A percentile compares a stretch with the other conserved stretches of the same genome.
Evolutionary conservation across 352 stramenopile species (phyloP).

Genomic region (Globisporangium uncinulatum): DNA sequence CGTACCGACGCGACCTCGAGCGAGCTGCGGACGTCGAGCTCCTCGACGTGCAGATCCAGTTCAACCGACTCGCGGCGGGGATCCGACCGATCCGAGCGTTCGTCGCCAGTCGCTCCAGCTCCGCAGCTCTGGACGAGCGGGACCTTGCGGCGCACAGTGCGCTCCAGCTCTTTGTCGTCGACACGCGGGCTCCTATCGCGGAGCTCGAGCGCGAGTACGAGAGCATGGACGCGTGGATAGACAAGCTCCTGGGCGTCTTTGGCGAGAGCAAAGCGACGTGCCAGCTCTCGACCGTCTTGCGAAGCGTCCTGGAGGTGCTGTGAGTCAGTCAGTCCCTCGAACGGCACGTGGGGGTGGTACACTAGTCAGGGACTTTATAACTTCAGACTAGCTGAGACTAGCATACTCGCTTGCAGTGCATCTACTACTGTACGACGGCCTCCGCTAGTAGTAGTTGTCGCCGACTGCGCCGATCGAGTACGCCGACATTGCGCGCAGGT

Average conservation of each 20-base stretch:
- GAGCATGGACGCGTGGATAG: conserved; percentile 47
- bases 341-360: too few relatives aligned
- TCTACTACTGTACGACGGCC: not conserved
- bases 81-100: conserved; percentile 42
- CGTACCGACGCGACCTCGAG: conserved; percentile 51
- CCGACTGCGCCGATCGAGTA: conserved; percentile 41
- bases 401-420: not conserved
- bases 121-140: conserved; percentile 15
- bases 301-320: conserved; percentile 27
- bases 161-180: conserved; percentile 42
- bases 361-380: not conserved
- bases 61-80: conserved; percentile 48
- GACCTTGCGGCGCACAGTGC: conserved; percentile 37
- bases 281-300: conserved; percentile 44
- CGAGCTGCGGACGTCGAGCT: conserved; percentile 47
- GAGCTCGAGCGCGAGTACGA: conserved; percentile 65
- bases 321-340: not conserved
- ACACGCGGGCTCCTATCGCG: conserved; percentile 24
- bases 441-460: conserved; percentile 34
- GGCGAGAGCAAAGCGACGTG: conserved; percentile 64
- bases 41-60: conserved; percentile 56
- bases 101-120: conserved; percentile 19
- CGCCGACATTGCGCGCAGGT: conserved; percentile 48
- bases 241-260: conserved; percentile 59
- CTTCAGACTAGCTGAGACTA: not conserved